phyloP scores from a whole-genome alignment of 2,329 filamentous ascomycete genomes.

The Colletotrichum nymphaeae region DNA sequence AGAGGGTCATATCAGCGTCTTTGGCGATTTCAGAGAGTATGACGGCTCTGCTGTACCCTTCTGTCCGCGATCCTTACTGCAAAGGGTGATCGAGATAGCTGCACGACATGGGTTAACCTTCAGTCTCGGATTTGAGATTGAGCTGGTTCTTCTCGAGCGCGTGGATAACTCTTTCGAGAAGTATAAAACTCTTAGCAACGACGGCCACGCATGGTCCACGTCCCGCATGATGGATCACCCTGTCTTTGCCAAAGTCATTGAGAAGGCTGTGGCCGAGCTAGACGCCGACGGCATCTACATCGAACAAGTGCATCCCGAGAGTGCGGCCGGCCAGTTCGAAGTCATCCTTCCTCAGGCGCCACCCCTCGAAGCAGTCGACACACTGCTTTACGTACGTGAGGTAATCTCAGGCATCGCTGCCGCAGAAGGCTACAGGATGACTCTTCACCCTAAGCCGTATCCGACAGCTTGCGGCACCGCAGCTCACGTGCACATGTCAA shows the following conservation, averaged over 20 bases:
- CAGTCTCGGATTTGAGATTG: constrained; percentile 83
- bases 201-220: constrained; percentile 78
- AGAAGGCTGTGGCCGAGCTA: constrained; percentile 73
- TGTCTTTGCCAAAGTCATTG: constrained; percentile 66
- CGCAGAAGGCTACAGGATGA: constrained; percentile 72
- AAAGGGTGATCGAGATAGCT: constrained; percentile 63
- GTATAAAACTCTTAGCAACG: constrained; percentile 61
- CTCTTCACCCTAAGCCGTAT: constrained; percentile 79
- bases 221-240: constrained; percentile 72
- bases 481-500: constrained; percentile 77
- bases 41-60: constrained; percentile 61
- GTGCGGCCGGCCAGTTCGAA: constrained; percentile 80
- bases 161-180: constrained; percentile 43
- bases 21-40: constrained; percentile 72
- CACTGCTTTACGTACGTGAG: constrained; percentile 76
- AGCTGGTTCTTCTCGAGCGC: constrained; percentile 76
- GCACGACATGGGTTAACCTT: constrained; percentile 66
- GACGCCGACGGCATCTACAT: constrained; percentile 72
- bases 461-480: constrained; percentile 69
- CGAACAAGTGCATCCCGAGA: constrained; percentile 81
- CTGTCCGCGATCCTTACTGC: constrained; percentile 76
- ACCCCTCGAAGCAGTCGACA: constrained; percentile 77
- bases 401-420: constrained; percentile 74
- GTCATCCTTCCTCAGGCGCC: constrained; percentile 74
- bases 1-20: constrained; percentile 72